Conservation (phyloP, 2,329 filamentous ascomycete species). For the Geosmithia morbida region DNA sequence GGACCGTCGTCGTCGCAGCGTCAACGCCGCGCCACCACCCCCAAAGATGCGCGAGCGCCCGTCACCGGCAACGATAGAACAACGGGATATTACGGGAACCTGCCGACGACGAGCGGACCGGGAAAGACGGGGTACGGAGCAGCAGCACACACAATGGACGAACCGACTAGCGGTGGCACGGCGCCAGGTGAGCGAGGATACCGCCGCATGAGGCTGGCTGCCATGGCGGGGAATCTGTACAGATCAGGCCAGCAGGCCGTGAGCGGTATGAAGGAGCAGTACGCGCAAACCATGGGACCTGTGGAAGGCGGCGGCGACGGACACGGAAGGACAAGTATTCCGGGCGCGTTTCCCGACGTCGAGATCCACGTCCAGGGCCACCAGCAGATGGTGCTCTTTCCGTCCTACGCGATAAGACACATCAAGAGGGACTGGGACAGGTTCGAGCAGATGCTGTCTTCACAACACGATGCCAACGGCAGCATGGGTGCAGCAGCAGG, state of each 20-base stretch:
- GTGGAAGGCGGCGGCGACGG: slow-evolving; percentile 13
- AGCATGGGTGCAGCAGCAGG: neutral
- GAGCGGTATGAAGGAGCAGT: slow-evolving; percentile 44
- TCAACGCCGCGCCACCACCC: slow-evolving; percentile 5
- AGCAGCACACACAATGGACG: neutral
- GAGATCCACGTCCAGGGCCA: slow-evolving; percentile 66
- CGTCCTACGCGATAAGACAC: slow-evolving; percentile 76
- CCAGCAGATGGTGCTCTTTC: slow-evolving; percentile 90
- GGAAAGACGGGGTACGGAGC: slow-evolving; percentile 12
- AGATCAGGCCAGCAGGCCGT: slow-evolving; percentile 40
- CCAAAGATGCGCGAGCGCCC: slow-evolving; percentile 12
- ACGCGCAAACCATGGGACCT: slow-evolving; percentile 33
- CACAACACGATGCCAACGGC: slow-evolving; percentile 4
- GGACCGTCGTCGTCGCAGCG: slow-evolving; percentile 15
- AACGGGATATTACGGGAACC: slow-evolving; percentile 3
- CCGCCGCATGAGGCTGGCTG: slow-evolving; percentile 64
- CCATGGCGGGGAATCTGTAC: slow-evolving; percentile 43
- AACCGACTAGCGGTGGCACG: neutral
- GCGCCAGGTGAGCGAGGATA: slow-evolving; percentile 45
- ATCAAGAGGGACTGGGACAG: slow-evolving; percentile 28
- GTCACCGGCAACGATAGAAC: slow-evolving; percentile 11
- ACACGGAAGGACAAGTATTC: slow-evolving; percentile 31
- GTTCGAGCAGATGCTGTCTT: slow-evolving; percentile 11
- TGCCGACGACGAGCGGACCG: slow-evolving; percentile 3
- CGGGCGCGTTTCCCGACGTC: slow-evolving; percentile 71